A percentile compares a stretch with the other conserved stretches of the same genome.
phyloP scores from a whole-genome alignment of 352 stramenopile genomes.

The Pythium phragmitis region DNA sequence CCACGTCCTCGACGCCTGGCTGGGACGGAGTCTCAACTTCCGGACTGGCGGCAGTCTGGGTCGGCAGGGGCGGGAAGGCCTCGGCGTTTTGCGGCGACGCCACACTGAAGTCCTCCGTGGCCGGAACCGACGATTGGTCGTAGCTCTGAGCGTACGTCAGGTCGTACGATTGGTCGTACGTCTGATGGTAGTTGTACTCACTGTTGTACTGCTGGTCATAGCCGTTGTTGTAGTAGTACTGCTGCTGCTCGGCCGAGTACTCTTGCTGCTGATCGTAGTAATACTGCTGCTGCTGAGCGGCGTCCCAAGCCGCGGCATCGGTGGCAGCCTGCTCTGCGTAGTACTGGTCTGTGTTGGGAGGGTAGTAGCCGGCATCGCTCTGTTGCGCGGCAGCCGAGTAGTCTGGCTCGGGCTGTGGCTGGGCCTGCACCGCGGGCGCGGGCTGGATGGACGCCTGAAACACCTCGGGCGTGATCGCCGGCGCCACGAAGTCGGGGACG shows the following conservation, averaged over 20 bases:
- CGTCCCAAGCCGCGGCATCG: constrained; percentile 7
- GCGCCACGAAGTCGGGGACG: constrained; percentile 29
- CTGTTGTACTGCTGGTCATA: constrained; percentile 24
- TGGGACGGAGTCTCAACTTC: neutral
- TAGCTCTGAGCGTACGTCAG: neutral
- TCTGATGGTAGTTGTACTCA: constrained; percentile 19
- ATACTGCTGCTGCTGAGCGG: constrained; percentile 18
- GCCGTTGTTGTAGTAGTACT: constrained; percentile 23
- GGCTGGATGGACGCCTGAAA: constrained; percentile 24
- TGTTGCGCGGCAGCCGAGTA: constrained; percentile 2
- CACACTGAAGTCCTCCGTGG: neutral
- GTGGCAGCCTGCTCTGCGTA: constrained; percentile 9
- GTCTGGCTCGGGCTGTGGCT: constrained; percentile 22
- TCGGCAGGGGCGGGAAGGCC: constrained; percentile 14
- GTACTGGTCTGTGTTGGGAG: constrained; percentile 1
- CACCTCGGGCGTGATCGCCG: constrained; percentile 21
- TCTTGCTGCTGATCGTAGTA: constrained; percentile 21
- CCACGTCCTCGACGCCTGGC: neutral
- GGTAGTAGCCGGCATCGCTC: constrained; percentile 16
- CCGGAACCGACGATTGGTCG: neutral
- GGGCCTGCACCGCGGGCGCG: constrained; percentile 1
- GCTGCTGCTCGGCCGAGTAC: constrained; percentile 16
- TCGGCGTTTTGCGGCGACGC: constrained; percentile 1
- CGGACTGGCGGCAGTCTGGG: neutral
- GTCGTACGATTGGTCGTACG: constrained; percentile 16